Base-by-base conservation (phyloP, 441 rosid genomes). In the Gossypium trilobum region DNA sequence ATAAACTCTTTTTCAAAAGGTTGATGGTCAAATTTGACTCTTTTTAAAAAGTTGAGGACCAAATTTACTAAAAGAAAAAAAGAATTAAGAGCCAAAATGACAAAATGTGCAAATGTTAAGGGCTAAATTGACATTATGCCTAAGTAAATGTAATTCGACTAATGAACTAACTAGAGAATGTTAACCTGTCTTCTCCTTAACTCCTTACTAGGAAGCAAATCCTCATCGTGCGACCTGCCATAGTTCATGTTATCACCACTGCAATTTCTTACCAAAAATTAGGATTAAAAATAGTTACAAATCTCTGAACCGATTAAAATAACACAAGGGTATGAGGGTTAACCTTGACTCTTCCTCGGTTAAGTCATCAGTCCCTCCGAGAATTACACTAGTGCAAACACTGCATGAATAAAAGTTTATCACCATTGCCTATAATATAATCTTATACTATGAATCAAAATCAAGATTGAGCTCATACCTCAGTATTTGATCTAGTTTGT, bases 301-400 rank as follows among this genome's bases (percentile, higher is more conserved):
- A 20, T 50, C 52, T 22, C 20, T 4, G 22, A 7, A 36, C 42
- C 22, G 16, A 66, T 56, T 6, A 42, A 48, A 69, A 44, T 36
- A 65, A 44, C 2, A 52, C 0, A 60, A 39, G 63, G 22, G 68
- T 66, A 75, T 1, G 55, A 44, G 13, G 5, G 39, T 46, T 72
- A 74, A 95, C 99, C 99, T 83, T 82, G 97, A 90, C 77, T 89
- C 93, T 73, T 88, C 98, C 75, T 87, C 97, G 9, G 86, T 70
- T 50, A 65, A 60, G 71, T 88, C 98, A 73, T 89, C 91, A 67
- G 75, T 84, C 75, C 85, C 96, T 70, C 87, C 93, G 86, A 95
- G 76, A 80, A 92, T 87, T 52, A 95, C 93, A 82, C 88, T 83
- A 31, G 97, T 87, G 79, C 99, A 95, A 65, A 90, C 81, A 68